These are phyloP conservation scores for Lichenothelia convexa DNA, from an alignment of 495 filamentous ascomycete species.

Conservation along the genomic window DNA sequence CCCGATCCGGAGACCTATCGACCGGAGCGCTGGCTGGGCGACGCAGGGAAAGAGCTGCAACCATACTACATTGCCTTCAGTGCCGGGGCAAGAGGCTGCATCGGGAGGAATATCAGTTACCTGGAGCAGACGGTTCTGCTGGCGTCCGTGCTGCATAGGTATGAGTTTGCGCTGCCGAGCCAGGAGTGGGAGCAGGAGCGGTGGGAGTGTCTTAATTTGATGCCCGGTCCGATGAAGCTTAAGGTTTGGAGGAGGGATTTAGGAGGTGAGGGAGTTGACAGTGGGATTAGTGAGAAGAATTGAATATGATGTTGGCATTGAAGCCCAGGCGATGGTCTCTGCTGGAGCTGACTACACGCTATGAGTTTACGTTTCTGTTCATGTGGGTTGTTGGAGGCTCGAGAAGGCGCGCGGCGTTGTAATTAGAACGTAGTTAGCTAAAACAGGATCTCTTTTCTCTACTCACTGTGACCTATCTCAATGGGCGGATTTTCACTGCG, in stretches of 20 bases:
- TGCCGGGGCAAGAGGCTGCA: constrained; percentile 12
- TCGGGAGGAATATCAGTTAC: constrained; percentile 12
- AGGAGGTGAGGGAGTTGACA: neutral
- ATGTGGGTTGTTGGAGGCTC: too few relatives aligned
- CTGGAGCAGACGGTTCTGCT: constrained; percentile 13
- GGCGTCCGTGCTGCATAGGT: constrained; percentile 8
- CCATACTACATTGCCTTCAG: constrained; percentile 12
- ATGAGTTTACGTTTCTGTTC: too few relatives aligned
- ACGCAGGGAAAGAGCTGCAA: constrained; percentile 9
- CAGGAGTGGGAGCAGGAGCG: neutral
- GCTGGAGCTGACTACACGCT: too few relatives aligned
- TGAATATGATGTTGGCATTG: too few relatives aligned
- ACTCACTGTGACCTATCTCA: too few relatives aligned
- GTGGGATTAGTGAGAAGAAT: too few relatives aligned
- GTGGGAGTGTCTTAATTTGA: constrained; percentile 1
- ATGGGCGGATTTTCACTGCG: too few relatives aligned
- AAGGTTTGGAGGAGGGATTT: neutral
- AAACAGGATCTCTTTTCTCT: too few relatives aligned
- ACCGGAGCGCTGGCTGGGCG: constrained; percentile 13
- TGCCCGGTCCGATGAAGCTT: neutral
- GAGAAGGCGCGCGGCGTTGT: too few relatives aligned
- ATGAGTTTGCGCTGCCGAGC: constrained; percentile 6
- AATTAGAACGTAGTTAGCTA: too few relatives aligned
- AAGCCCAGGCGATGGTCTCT: too few relatives aligned
- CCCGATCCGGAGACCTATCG: constrained; percentile 10